Conservation (phyloP, 83 land plant species). For the Thuja plicata region DNA sequence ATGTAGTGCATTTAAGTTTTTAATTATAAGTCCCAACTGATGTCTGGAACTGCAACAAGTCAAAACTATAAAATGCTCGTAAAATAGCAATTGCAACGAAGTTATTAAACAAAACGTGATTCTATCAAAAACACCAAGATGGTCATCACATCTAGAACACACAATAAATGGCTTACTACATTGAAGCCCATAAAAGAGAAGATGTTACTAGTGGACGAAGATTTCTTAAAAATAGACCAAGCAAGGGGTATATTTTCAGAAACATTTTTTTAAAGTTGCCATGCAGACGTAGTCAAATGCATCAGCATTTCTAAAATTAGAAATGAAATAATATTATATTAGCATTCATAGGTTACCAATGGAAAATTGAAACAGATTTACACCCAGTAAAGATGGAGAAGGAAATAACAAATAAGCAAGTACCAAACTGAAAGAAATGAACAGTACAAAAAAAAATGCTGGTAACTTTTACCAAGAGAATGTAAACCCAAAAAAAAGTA, state of each 20-base stretch:
- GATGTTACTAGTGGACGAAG: neutral
- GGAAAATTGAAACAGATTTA: neutral
- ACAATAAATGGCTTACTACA: neutral
- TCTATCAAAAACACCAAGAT: neutral
- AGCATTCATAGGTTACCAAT: neutral
- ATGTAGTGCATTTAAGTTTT: neutral
- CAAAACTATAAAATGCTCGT: neutral
- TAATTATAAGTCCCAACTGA: neutral
- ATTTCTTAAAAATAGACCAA: neutral
- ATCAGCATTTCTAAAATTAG: neutral
- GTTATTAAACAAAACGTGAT: neutral
- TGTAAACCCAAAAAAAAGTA: neutral
- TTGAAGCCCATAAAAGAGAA: neutral
- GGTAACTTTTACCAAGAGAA: neutral
- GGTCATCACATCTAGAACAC: neutral
- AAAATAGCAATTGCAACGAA: neutral
- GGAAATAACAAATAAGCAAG: neutral
- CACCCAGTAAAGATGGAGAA: neutral
- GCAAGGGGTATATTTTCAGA: neutral
- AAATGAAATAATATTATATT: neutral
- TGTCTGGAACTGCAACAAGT: neutral
- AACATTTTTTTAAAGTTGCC: neutral
- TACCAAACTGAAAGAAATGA: neutral
- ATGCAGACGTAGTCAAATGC: neutral
- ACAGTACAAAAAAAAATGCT: neutral